Evolutionary conservation across 192 early-diverging fungal species (phyloP).

Genomic region (Backusella luteola): DNA sequence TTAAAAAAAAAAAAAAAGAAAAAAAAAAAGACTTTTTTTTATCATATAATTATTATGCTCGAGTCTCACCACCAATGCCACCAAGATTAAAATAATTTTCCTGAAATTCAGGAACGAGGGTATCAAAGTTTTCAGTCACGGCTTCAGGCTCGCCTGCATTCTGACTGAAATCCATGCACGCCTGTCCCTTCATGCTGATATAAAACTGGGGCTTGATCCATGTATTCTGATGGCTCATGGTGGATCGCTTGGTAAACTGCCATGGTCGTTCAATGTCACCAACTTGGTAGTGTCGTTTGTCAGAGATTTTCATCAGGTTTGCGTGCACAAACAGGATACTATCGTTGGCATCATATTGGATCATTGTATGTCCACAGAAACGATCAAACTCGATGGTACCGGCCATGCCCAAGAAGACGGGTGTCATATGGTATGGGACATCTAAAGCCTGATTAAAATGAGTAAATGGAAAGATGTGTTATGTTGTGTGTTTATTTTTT

Average conservation of each 20-base stretch:
- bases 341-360: slow-evolving; percentile 17
- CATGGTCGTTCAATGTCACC: slow-evolving; percentile 16
- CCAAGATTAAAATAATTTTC: slow-evolving; percentile 26
- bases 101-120: slow-evolving; percentile 20
- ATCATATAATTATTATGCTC: background rate
- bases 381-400: slow-evolving; percentile 21
- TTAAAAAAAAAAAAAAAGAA: background rate
- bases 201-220: slow-evolving; percentile 31
- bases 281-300: slow-evolving; percentile 11
- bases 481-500: background rate
- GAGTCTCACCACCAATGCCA: slow-evolving; percentile 24
- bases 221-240: slow-evolving; percentile 8
- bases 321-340: slow-evolving; percentile 28
- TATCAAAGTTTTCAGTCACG: slow-evolving; percentile 8
- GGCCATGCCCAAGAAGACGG: slow-evolving; percentile 27
- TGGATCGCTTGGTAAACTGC: slow-evolving; percentile 21
- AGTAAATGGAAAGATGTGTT: background rate
- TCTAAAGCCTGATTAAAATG: slow-evolving; percentile 12
- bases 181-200: slow-evolving; percentile 6
- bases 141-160: slow-evolving; percentile 22
- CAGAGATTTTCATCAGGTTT: slow-evolving; percentile 31
- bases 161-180: slow-evolving; percentile 27
- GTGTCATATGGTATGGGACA: slow-evolving; percentile 24
- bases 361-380: slow-evolving; percentile 32
- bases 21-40: background rate